Conservation (phyloP, 257 asterid species). For the Nicotiana undulata region DNA sequence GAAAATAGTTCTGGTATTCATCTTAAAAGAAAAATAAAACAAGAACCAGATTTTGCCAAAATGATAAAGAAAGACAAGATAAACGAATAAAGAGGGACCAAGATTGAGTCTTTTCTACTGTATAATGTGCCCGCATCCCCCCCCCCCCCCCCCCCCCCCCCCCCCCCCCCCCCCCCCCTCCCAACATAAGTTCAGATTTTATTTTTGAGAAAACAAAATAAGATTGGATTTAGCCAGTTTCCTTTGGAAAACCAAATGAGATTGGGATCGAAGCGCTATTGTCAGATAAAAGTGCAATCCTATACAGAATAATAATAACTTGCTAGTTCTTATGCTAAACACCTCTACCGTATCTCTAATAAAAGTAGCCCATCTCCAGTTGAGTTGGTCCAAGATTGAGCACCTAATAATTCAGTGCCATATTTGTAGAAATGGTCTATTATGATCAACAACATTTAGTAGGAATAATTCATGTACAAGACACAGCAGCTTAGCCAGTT, state of each 20-base stretch:
- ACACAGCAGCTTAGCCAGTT: background rate
- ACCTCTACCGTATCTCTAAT: background rate
- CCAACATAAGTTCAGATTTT: background rate
- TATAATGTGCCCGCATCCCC: background rate
- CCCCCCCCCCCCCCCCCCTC: background rate
- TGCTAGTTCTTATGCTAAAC: background rate
- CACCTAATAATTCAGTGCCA: background rate
- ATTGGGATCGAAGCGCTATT: too few relatives aligned
- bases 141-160: too few relatives aligned
- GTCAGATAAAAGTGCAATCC: background rate
- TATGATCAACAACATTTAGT: background rate
- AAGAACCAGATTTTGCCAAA: background rate
- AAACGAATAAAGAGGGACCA: background rate
- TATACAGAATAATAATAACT: background rate
- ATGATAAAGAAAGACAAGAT: background rate
- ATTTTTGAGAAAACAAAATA: background rate
- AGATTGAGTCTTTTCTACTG: background rate
- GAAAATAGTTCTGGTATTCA: background rate
- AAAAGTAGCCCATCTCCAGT: background rate
- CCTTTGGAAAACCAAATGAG: background rate
- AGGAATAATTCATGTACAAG: background rate
- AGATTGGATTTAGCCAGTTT: background rate
- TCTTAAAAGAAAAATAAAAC: background rate
- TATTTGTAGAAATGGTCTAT: background rate
- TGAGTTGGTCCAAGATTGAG: background rate